Base-by-base conservation (phyloP, 306 rosid genomes). In the Carpinus fangiana region DNA sequence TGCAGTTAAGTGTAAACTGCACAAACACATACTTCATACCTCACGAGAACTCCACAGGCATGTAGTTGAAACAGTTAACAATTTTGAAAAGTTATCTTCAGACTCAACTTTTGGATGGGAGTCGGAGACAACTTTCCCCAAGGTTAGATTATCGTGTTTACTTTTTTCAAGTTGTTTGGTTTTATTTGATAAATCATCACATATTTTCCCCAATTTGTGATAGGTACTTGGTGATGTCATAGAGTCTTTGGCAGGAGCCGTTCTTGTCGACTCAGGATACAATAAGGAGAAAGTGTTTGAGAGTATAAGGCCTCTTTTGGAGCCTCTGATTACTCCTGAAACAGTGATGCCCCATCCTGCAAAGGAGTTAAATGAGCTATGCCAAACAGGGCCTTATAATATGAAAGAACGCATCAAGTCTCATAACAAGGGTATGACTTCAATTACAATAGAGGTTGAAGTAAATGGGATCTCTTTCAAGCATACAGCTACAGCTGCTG, bases 161-260 rank as follows among this genome's bases (percentile, higher is more conserved):
- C 45, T 8, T 31, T 2, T 60, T 54, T 6, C 56, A 64, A 50
- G 36, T 64, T 34, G 16, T 61, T 7, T 74, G 23, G 12, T 4
- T 64, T 14, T 61, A 7, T 80, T 74, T 70, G 55, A 69, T 76
- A 72, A 67, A 41, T n/a, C 50, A 50, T 41, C 18, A 55, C 60
- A 68, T 67, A 7, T 75, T 54, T 60, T 78, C 73, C 61, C 73
- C 61, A 45, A 17, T 23, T 80, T 66, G 70, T 69, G 55, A 71
- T 65, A 94, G 96, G 98, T 92, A 34, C 92, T 94, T 31, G 97
- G 88, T 55, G 98, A 94, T 80, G 78, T 94, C 5, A 83, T 94
- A 2, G 96, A 94, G 84, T 92, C 98, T 82, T 61, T 94, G 51
- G 96, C 92, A 12, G 97, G 97, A 65, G 96, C 98, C 56, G 87